A percentile compares a stretch with the other conserved stretches of the same genome.
Evolutionary conservation across 805 yeast species (phyloP).

Genomic region (Candida arabinofermentans): DNA sequence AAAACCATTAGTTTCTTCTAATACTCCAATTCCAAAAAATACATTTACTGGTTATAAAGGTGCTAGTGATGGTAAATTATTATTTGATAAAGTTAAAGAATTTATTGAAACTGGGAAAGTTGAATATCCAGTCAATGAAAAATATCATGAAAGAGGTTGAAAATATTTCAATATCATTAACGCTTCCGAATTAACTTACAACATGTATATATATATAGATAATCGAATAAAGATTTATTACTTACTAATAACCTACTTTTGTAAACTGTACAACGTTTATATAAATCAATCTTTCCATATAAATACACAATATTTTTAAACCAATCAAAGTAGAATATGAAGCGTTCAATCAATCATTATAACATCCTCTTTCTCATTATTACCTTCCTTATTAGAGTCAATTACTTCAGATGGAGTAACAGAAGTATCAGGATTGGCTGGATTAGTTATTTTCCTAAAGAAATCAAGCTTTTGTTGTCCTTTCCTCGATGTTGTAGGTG

Average conservation of each 20-base stretch:
- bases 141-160: constrained; percentile 31
- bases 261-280: too few relatives aligned
- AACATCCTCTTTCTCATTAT: constrained; percentile 6
- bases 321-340: background rate
- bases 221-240: background rate
- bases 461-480: background rate
- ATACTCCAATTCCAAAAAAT: constrained; percentile 66
- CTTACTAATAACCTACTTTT: too few relatives aligned
- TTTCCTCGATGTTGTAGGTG: background rate
- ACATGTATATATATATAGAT: constrained; percentile 7
- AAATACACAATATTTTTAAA: background rate
- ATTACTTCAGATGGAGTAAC: background rate
- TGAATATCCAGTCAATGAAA: constrained; percentile 30
- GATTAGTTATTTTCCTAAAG: too few relatives aligned
- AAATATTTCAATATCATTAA: background rate
- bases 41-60: constrained; percentile 62
- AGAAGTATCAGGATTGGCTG: too few relatives aligned
- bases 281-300: too few relatives aligned
- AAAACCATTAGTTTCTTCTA: constrained; percentile 75
- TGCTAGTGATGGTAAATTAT: constrained; percentile 68
- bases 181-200: background rate
- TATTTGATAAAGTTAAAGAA: constrained; percentile 67
- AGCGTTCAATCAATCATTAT: constrained; percentile 7
- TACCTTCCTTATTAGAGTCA: background rate
- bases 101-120: constrained; percentile 70